Conservation (phyloP, 108 stramenopile species). For the Schizochytrium sp. region DNA sequence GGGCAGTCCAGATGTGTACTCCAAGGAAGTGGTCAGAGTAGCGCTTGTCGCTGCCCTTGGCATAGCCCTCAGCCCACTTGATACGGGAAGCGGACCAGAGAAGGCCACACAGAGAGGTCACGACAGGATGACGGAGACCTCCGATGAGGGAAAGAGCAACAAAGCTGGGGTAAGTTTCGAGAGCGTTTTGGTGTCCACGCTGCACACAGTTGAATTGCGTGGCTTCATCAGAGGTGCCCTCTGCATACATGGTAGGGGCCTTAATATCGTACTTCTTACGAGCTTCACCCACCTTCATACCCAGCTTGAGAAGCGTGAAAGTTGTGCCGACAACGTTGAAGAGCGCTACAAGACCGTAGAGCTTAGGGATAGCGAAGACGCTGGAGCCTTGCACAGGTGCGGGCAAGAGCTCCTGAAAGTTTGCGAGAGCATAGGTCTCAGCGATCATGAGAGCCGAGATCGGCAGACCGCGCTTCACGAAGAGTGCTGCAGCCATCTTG, state of each 20-base stretch:
- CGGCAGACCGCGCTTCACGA: conserved; percentile 40
- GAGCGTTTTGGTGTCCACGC: conserved; percentile 84
- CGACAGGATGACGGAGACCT: conserved; percentile 83
- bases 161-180: conserved; percentile 76
- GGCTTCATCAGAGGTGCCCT: conserved; percentile 83
- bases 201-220: conserved; percentile 89
- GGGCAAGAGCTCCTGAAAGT: conserved; percentile 53
- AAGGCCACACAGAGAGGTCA: conserved; percentile 68
- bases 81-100: conserved; percentile 59
- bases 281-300: conserved; percentile 25
- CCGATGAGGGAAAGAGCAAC: conserved; percentile 79
- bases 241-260: conserved; percentile 87
- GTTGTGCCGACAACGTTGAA: conserved; percentile 59
- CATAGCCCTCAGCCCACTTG: conserved; percentile 66
- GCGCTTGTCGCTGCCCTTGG: conserved; percentile 36
- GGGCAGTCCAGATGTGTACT: conserved; percentile 58
- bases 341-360: conserved; percentile 57
- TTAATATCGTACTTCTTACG: conserved; percentile 48
- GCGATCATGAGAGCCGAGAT: conserved; percentile 26
- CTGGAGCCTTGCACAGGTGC: not conserved
- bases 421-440: conserved; percentile 35
- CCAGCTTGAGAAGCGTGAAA: conserved; percentile 8
- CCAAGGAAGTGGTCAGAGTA: conserved; percentile 37
- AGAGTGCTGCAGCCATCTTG: not conserved
- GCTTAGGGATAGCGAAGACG: conserved; percentile 28